These are phyloP conservation scores for Cladosporium austrohemisphaericum DNA, from an alignment of 2,329 filamentous ascomycete genomes.

Conservation along the genomic window DNA sequence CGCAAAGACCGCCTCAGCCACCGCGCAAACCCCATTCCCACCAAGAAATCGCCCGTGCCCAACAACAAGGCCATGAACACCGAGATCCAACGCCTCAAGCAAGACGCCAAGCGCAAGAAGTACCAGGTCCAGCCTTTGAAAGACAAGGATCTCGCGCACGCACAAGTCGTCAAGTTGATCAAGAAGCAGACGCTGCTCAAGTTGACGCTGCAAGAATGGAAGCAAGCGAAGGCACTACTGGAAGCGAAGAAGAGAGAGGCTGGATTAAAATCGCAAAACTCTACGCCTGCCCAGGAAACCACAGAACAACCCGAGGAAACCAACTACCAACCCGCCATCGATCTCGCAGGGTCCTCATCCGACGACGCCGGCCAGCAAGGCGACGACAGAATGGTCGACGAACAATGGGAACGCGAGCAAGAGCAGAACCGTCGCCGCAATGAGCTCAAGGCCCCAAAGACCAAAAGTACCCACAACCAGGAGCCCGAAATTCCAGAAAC, in stretches of 20 bases:
- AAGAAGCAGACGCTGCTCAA: neutral
- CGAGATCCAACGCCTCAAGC: neutral
- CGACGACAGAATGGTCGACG: neutral
- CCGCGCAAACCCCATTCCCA: neutral
- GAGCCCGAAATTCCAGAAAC: neutral
- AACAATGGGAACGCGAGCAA: slow-evolving; percentile 6
- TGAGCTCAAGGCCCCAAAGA: no score
- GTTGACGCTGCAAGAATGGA: neutral
- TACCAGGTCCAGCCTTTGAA: neutral
- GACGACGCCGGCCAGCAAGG: neutral
- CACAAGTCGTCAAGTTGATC: neutral
- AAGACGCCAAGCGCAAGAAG: neutral
- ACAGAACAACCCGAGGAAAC: neutral
- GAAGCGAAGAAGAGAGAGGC: neutral
- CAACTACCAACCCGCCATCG: neutral
- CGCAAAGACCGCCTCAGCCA: neutral
- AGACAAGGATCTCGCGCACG: neutral
- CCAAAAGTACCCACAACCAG: no score
- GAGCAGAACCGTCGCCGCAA: neutral
- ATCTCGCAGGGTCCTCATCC: neutral
- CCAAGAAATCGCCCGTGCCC: neutral
- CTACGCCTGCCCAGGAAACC: no score
- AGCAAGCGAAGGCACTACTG: neutral
- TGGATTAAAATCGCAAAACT: neutral
- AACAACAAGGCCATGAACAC: neutral